Evolutionary conservation across 1,284 basidiomycete genomes (phyloP).

Genomic region (Anthracocystis walkeri): DNA sequence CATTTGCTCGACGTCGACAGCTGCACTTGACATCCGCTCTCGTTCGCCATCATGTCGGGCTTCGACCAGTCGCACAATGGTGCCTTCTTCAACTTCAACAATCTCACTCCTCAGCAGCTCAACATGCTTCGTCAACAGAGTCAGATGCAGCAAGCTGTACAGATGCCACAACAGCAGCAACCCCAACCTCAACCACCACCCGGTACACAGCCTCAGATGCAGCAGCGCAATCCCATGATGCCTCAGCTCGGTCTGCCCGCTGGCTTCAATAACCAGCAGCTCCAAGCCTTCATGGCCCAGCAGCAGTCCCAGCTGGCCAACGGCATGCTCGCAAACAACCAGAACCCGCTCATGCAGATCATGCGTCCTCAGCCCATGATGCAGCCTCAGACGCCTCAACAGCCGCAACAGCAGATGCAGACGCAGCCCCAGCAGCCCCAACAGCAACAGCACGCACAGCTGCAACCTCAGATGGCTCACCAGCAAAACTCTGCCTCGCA

Average conservation of each 20-base stretch:
- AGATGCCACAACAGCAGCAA: conserved; percentile 43
- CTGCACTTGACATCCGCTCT: neutral
- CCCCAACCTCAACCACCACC: conserved; percentile 32
- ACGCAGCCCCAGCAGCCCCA: conserved; percentile 23
- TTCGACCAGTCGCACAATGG: conserved; percentile 47
- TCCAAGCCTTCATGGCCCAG: conserved; percentile 45
- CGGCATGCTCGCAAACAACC: conserved; percentile 35
- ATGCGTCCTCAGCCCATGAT: conserved; percentile 38
- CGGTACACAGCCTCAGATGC: conserved; percentile 37
- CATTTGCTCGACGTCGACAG: neutral
- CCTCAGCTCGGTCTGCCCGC: conserved; percentile 43
- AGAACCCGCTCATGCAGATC: conserved; percentile 44
- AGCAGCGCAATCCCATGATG: conserved; percentile 51
- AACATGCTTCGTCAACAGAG: conserved; percentile 51
- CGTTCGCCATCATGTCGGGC: conserved; percentile 43
- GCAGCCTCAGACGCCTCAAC: conserved; percentile 32
- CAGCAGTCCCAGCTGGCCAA: conserved; percentile 45
- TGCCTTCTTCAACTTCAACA: conserved; percentile 52
- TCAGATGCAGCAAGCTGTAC: conserved; percentile 46
- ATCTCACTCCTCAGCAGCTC: conserved; percentile 51
- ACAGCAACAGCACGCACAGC: conserved; percentile 34
- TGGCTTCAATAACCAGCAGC: conserved; percentile 54
- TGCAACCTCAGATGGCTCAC: conserved; percentile 31
- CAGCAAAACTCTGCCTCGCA: conserved; percentile 30
- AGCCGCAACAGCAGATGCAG: conserved; percentile 30